Evolutionary conservation across 1,139 yeast species (phyloP).

Genomic region (Kurtzmaniella natalensis): DNA sequence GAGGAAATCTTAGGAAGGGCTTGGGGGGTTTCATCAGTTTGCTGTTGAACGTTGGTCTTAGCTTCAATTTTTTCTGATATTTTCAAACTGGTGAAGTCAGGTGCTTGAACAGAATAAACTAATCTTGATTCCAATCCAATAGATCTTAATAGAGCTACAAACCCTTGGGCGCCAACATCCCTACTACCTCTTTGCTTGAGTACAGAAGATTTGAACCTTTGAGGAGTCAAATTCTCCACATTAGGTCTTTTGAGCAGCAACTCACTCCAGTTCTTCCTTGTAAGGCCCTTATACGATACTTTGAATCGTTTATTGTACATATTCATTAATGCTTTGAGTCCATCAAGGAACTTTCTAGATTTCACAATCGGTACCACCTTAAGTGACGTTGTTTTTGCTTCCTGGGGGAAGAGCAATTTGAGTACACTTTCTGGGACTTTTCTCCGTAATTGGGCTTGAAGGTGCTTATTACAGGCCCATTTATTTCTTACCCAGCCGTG

Average conservation of each 20-base stretch:
- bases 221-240: slow-evolving; percentile 24
- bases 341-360: slow-evolving; percentile 72
- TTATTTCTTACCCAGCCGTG: slow-evolving; percentile 66
- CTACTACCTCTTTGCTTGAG: slow-evolving; percentile 58
- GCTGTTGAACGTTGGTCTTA: slow-evolving; percentile 5
- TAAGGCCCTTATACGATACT: slow-evolving; percentile 40
- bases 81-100: slow-evolving; percentile 58
- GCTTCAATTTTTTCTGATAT: slow-evolving; percentile 1
- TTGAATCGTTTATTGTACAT: slow-evolving; percentile 60
- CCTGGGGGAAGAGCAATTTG: slow-evolving; percentile 45
- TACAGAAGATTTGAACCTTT: slow-evolving; percentile 39
- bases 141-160: slow-evolving; percentile 69
- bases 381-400: slow-evolving; percentile 8
- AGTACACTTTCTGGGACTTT: slow-evolving; percentile 44
- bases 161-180: slow-evolving; percentile 85
- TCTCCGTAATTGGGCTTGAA: slow-evolving; percentile 37
- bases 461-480: slow-evolving; percentile 61
- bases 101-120: slow-evolving; percentile 82
- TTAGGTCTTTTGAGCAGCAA: slow-evolving; percentile 23
- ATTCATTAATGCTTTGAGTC: slow-evolving; percentile 59
- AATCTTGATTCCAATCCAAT: slow-evolving; percentile 70
- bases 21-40: slow-evolving; percentile 3
- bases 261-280: slow-evolving; percentile 61
- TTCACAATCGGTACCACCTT: slow-evolving; percentile 40
- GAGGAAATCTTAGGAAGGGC: background rate